Evolutionary conservation across 768 basidiomycete species (phyloP), one percentile per base, ranked within the genome.

Genomic region (Mycena olivaceomarginata): DNA sequence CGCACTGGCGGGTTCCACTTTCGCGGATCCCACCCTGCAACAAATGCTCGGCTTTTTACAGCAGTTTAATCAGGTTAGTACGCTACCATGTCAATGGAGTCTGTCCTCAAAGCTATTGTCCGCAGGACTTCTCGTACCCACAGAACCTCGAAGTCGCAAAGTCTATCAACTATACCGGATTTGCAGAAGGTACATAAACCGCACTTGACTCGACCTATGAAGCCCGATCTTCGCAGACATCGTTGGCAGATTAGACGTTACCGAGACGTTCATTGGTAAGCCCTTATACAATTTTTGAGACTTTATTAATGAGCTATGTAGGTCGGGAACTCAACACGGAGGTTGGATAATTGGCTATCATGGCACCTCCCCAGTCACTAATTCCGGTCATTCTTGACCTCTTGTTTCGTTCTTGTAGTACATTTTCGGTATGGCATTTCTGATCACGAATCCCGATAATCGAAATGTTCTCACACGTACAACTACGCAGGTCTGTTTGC

Each of bases 91-190:
- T 20, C 20, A 20, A 63, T n/a, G 25, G 8, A 20, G 5, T 22
- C 16, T 60, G 31, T 46, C 25, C 8, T 51, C 15, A 53, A 10
- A 8, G 5, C 8, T 4, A 31, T 69, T 5, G 0, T 45, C 48
- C 40, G 10, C 10, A 72, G 70, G 70, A 72, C 20, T 72, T 63
- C 62, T 48, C 70, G 16, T 72, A 64, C 62, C 70, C 70, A 18
- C 60, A 31, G 8, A 64, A 64, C 62, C 18, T 72, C 39, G 70
- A 64, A 41, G 45, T 39, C 20, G 70, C 70, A 6, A 64, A 72
- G 12, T n/a, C 45, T 20, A 56, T 72, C 62, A 64, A 63, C 46
- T 72, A 72, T 37, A 51, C 70, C 20, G 70, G 70, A 8, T 71
- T 71, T 40, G 2, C 70, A 2, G 70, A 62, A 13, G 70, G 70